Conservation (phyloP, 1,284 basidiomycete genomes). For the Phylloporus gajari region DNA sequence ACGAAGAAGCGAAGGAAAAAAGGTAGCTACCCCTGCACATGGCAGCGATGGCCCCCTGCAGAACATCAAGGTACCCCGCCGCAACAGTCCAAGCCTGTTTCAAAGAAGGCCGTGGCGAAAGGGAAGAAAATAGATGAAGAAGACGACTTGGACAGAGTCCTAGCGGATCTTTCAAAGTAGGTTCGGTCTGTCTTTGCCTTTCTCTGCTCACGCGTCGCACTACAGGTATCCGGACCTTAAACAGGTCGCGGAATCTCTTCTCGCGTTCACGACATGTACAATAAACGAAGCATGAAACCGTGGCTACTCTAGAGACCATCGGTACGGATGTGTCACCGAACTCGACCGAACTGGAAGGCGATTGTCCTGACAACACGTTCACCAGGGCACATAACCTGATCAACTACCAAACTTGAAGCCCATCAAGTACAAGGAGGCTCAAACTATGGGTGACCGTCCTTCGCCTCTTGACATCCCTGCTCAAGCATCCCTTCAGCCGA, state of each 20-base stretch:
- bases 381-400: background rate
- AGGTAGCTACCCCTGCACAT: conserved; percentile 31
- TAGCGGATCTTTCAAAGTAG: conserved; percentile 85
- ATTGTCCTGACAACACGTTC: background rate
- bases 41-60: conserved; percentile 20
- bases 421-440: too few species aligned
- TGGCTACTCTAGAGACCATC: too few species aligned
- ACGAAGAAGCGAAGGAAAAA: conserved; percentile 68
- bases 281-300: too few species aligned
- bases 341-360: background rate
- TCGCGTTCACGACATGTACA: too few species aligned
- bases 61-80: conserved; percentile 18
- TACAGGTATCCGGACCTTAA: conserved; percentile 67
- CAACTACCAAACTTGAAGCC: background rate
- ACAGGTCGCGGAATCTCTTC: conserved; percentile 36
- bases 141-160: conserved; percentile 85
- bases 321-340: background rate
- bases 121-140: conserved; percentile 68
- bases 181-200: conserved; percentile 29
- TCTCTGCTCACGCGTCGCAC: conserved; percentile 12
- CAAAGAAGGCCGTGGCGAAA: conserved; percentile 72
- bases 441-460: background rate
- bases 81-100: conserved; percentile 35
- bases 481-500: background rate
- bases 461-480: background rate